phyloP scores from a whole-genome alignment of 164 flowering plant species.

The Piper betle region DNA sequence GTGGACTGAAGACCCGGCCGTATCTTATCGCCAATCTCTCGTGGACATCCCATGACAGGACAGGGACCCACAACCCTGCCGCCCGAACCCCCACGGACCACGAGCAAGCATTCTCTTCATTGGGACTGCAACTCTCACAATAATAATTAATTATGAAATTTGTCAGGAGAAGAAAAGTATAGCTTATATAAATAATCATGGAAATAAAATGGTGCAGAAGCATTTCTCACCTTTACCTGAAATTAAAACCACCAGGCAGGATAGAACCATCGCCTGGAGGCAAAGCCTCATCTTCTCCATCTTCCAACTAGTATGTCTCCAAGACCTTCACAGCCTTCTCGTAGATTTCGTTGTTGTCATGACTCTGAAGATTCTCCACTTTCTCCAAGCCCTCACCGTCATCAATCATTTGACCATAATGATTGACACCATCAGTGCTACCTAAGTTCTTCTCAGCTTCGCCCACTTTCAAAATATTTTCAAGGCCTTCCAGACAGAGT shows the following conservation, averaged over 20 bases:
- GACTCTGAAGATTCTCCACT: constrained; percentile 55
- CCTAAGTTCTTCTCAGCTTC: constrained; percentile 59
- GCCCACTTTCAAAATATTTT: constrained; percentile 67
- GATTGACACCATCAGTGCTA: constrained; percentile 33
- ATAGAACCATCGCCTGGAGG: constrained; percentile 23
- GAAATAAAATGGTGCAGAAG: background rate
- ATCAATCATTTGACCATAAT: constrained; percentile 43
- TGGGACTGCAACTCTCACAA: background rate
- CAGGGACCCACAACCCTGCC: background rate
- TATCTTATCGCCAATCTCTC: background rate
- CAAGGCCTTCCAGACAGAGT: constrained; percentile 78
- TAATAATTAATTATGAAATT: background rate
- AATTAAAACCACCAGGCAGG: constrained; percentile 47
- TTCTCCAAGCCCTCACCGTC: constrained; percentile 63
- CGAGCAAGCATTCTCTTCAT: background rate
- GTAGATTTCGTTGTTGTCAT: constrained; percentile 62
- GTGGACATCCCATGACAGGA: background rate
- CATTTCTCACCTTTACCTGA: constrained; percentile 21
- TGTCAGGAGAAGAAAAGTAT: background rate
- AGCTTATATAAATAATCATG: too few relatives aligned
- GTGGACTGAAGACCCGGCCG: background rate
- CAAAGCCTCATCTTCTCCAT: constrained; percentile 34
- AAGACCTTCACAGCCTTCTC: constrained; percentile 61
- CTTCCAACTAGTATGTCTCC: constrained; percentile 66
- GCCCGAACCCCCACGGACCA: background rate